phyloP scores from a whole-genome alignment of 2,329 filamentous ascomycete genomes.

The Ophiostoma piceae region DNA sequence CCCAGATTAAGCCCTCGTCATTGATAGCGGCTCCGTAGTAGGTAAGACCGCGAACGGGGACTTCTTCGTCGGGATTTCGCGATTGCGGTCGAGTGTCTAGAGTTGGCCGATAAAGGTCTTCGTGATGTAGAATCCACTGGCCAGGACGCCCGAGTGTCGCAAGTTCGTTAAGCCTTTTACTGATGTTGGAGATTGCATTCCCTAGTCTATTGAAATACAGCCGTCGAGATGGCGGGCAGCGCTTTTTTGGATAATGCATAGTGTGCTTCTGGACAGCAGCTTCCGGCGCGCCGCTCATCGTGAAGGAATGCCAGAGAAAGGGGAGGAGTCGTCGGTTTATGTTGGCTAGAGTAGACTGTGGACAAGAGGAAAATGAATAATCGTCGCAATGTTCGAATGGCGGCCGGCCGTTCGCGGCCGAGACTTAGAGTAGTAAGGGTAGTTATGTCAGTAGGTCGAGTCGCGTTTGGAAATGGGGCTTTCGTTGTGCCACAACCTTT shows the following conservation, averaged over 20 bases:
- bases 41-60: background rate
- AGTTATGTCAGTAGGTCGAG: background rate
- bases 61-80: background rate
- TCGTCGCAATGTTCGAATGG: background rate
- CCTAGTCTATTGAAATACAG: background rate
- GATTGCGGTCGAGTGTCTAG: background rate
- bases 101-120: background rate
- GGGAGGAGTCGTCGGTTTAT: background rate
- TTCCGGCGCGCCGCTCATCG: background rate
- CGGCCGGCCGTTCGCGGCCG: background rate
- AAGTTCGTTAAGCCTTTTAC: background rate
- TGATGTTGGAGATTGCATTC: background rate
- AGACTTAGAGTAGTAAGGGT: background rate
- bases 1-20: background rate
- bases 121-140: background rate
- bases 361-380: background rate
- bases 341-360: background rate
- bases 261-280: background rate
- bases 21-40: background rate
- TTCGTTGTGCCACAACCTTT: too few species aligned
- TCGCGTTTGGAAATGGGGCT: too few species aligned
- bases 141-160: background rate
- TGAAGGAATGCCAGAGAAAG: background rate
- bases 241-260: background rate
- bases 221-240: background rate